Percentiles rank a stretch among this genome's conserved stretches.
phyloP scores from a whole-genome alignment of 257 asterid species.

The Vinca minor region DNA sequence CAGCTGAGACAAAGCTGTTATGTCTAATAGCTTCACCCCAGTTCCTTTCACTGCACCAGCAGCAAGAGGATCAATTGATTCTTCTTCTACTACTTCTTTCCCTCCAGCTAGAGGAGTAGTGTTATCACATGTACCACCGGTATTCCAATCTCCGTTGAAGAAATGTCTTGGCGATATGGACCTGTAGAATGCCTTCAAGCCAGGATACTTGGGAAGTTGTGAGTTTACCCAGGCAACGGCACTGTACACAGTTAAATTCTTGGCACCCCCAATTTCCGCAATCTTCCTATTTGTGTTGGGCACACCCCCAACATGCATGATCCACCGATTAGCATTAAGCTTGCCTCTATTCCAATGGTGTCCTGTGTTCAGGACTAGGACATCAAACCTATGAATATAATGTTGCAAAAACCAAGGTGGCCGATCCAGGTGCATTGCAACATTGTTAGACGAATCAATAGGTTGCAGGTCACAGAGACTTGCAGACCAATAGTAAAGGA shows the following conservation, averaged over 20 bases:
- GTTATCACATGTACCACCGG: conserved; percentile 87
- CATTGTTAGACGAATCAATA: conserved; percentile 29
- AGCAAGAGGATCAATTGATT: conserved; percentile 58
- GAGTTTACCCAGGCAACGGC: conserved; percentile 66
- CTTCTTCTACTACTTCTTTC: conserved; percentile 55
- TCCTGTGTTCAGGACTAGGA: conserved; percentile 79
- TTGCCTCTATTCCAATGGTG: conserved; percentile 97
- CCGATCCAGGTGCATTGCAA: conserved; percentile 92
- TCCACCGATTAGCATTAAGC: conserved; percentile 71
- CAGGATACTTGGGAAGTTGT: conserved; percentile 60
- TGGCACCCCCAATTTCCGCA: conserved; percentile 55
- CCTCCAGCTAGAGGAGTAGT: conserved; percentile 63
- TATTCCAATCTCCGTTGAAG: conserved; percentile 92
- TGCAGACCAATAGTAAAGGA: conserved; percentile 94
- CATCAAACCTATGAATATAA: conserved; percentile 48
- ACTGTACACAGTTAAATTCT: conserved; percentile 56
- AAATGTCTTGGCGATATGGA: conserved; percentile 83
- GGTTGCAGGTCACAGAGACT: conserved; percentile 80
- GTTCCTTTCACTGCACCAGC: conserved; percentile 69
- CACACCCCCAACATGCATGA: conserved; percentile 65
- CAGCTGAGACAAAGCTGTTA: conserved; percentile 67
- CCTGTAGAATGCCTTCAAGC: conserved; percentile 58
- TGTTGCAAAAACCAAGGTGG: conserved; percentile 68
- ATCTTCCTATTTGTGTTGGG: conserved; percentile 56
- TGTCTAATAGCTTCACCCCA: conserved; percentile 52